Evolutionary conservation across 305 asterid genomes (phyloP).

Genomic region (Euphrasia arctica): DNA sequence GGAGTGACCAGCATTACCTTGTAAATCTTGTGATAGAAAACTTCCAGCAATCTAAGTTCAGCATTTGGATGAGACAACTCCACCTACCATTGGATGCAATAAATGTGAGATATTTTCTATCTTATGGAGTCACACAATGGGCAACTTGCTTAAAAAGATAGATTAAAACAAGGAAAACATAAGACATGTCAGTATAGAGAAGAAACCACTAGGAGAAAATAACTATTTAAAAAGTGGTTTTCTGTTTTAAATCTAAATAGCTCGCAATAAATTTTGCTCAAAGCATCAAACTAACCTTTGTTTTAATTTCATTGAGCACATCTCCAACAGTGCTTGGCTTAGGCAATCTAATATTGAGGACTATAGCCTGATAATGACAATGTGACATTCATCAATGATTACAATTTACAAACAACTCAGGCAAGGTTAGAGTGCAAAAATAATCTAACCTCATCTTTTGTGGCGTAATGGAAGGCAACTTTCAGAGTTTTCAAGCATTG

Average conservation of each 20-base stretch:
- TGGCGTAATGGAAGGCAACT: slow-evolving; percentile 91
- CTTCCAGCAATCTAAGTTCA: slow-evolving; percentile 96
- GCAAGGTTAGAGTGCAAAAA: slow-evolving; percentile 17
- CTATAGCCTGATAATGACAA: slow-evolving; percentile 53
- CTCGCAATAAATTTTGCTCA: slow-evolving; percentile 12
- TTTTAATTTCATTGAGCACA: slow-evolving; percentile 87
- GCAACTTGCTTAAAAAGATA: slow-evolving; percentile 8
- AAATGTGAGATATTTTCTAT: slow-evolving; percentile 23
- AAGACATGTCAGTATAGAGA: not conserved
- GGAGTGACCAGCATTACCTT: slow-evolving; percentile 55
- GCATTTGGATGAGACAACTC: slow-evolving; percentile 94
- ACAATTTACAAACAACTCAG: slow-evolving; percentile 13
- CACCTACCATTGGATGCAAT: slow-evolving; percentile 53
- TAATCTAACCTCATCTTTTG: slow-evolving; percentile 81
- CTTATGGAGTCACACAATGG: slow-evolving; percentile 5
- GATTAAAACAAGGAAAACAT: not conserved
- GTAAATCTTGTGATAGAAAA: slow-evolving; percentile 96
- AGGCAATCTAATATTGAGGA: slow-evolving; percentile 84
- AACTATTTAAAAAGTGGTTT: not conserved
- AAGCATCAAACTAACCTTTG: slow-evolving; percentile 54
- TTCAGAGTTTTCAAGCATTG: slow-evolving; percentile 93
- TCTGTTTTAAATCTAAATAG: not conserved
- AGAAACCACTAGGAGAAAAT: not conserved
- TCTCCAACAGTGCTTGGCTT: slow-evolving; percentile 94
- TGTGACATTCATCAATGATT: slow-evolving; percentile 5